Evolutionary conservation across 495 filamentous ascomycete species (phyloP).

Genomic region (Letharia lupina): DNA sequence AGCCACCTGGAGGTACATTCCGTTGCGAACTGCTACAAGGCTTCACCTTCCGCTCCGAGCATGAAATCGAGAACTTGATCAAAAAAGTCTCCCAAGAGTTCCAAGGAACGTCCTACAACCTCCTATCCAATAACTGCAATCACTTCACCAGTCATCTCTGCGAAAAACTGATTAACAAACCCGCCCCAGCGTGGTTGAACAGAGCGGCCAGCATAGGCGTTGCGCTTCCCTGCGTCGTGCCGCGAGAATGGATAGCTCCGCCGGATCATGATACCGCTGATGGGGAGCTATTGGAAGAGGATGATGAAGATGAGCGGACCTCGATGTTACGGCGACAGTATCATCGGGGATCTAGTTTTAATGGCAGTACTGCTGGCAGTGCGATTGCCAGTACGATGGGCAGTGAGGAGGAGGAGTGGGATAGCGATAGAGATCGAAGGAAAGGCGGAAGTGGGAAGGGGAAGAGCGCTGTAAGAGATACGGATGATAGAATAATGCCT

Average conservation of each 20-base stretch:
- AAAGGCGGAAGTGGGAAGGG: constrained; percentile 29
- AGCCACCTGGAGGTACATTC: constrained; percentile 68
- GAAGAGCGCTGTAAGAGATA: constrained; percentile 31
- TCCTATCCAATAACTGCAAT: constrained; percentile 74
- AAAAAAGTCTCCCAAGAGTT: constrained; percentile 57
- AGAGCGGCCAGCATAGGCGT: constrained; percentile 71
- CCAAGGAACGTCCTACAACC: constrained; percentile 61
- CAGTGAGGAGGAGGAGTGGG: constrained; percentile 25
- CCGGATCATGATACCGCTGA: constrained; percentile 65
- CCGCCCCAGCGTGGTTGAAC: constrained; percentile 65
- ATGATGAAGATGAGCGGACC: constrained; percentile 42
- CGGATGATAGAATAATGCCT: constrained; percentile 34
- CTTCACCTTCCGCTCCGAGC: constrained; percentile 52
- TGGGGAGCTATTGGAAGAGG: constrained; percentile 55
- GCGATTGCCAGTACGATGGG: background rate
- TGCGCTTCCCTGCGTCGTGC: constrained; percentile 69
- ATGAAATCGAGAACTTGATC: constrained; percentile 60
- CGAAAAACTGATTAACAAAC: constrained; percentile 51
- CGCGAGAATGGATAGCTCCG: constrained; percentile 66
- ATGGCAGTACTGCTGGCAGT: constrained; percentile 5
- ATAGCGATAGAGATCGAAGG: constrained; percentile 28
- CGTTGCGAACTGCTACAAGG: constrained; percentile 61
- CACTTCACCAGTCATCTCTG: constrained; percentile 69
- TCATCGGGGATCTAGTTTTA: constrained; percentile 15
- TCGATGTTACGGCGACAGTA: constrained; percentile 43